Percentiles rank a stretch among this genome's conserved stretches.
These are phyloP conservation scores for Amanita pallidorosea DNA, from an alignment of 768 basidiomycete genomes.

Conservation along the genomic window DNA sequence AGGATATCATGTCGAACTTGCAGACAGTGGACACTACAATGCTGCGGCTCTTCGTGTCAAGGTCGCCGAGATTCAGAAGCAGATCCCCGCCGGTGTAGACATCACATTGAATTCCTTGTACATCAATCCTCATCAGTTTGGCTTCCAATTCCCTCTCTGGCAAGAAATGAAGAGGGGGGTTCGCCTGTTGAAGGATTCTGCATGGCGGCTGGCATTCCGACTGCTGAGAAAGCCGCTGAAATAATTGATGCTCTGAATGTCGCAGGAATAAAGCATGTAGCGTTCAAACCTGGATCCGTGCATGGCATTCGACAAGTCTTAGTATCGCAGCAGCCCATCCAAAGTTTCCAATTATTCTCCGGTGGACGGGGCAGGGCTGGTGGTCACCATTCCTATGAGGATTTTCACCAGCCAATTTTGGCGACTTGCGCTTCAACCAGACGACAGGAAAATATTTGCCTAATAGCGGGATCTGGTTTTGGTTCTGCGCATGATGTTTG, in stretches of 20 bases:
- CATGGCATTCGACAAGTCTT: slow-evolving; percentile 97
- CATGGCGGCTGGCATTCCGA: slow-evolving; percentile 95
- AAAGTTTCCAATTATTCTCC: slow-evolving; percentile 93
- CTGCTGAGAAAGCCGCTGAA: slow-evolving; percentile 93
- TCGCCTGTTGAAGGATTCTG: slow-evolving; percentile 98
- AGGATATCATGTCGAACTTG: slow-evolving; percentile 94
- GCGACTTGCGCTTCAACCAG: slow-evolving; percentile 86
- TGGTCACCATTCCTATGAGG: slow-evolving; percentile 97
- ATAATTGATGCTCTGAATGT: slow-evolving; percentile 77
- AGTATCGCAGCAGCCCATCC: slow-evolving; percentile 92
- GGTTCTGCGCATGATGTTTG: slow-evolving; percentile 91
- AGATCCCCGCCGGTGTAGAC: slow-evolving; percentile 82
- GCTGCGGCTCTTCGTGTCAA: slow-evolving; percentile 80
- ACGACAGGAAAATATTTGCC: slow-evolving; percentile 76
- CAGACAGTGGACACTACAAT: slow-evolving; percentile 97
- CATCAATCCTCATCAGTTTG: slow-evolving; percentile 96
- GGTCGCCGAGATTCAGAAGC: slow-evolving; percentile 82
- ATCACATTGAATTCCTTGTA: slow-evolving; percentile 92
- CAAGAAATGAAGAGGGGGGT: slow-evolving; percentile 92
- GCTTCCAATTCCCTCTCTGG: slow-evolving; percentile 97
- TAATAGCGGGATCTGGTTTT: slow-evolving; percentile 93
- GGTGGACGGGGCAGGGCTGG: slow-evolving; percentile 99
- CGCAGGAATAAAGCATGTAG: slow-evolving; percentile 90
- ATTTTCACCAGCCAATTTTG: slow-evolving; percentile 94
- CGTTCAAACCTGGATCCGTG: slow-evolving; percentile 97